Base-by-base conservation (phyloP, 1,139 yeast species). In the Saccharomyces uvarum region DNA sequence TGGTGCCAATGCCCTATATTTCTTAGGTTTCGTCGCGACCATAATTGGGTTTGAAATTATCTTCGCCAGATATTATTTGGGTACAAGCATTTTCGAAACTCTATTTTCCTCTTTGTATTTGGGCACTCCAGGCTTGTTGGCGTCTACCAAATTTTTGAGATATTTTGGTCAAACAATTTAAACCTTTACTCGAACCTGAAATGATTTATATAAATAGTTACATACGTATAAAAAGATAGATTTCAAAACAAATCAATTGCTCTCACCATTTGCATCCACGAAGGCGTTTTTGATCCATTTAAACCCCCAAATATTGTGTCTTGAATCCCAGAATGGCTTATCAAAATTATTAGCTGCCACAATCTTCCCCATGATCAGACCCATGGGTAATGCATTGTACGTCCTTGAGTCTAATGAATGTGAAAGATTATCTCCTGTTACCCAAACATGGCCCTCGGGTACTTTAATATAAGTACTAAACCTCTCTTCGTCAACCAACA, bases 361-460 rank as follows among this genome's bases (percentile, higher is more conserved):
- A 11, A 93, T 84, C 65, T 88, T 89, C 0, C 99, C 99, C 61
- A 84, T 84, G 9, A 93, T 84, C 38, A 93, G 73, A 0, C 84
- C 98, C 82, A 89, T 77, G 1, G 99, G 99, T 42, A 93, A 73
- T 24, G 86, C 90, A 27, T 93, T 88, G 68, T 93, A 93, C 0
- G 90, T 82, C 61, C 99, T 74, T 5, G 97, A 89, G 64, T 95
- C 99, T 54, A 91, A 73, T n/a, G 97, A 88, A 62, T 85, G 90
- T 46, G 89, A 79, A 56, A 93, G 70, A 66, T 93, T 93, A 67
- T 93, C 99, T 1, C 99, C 99, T 0, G 97, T 89, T 4, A 91
- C 86, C 98, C 98, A 95, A 49, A 90, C 89, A 71, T 95, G 99
- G 2, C 99, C 99, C 55, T 82, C 81, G 0, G 96, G 96, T 0